Percentiles rank a stretch among this genome's conserved stretches.
phyloP scores from a whole-genome alignment of 192 early-diverging fungal species.

The Umbelopsis sp. region DNA sequence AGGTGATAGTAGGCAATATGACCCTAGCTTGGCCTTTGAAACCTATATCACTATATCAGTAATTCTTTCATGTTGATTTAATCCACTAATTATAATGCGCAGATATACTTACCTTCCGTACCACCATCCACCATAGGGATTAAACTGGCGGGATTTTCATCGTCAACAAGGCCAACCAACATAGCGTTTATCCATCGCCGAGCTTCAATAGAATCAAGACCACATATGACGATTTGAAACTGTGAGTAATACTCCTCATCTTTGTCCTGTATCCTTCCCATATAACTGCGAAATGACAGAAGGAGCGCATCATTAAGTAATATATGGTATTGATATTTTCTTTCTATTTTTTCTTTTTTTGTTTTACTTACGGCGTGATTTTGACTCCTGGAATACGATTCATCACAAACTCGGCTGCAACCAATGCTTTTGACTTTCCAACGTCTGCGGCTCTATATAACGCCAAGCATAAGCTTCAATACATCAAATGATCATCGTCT shows the following conservation, averaged over 20 bases:
- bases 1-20: conserved; percentile 81
- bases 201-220: conserved; percentile 94
- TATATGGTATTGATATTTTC: too few species aligned
- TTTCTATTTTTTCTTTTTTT: not conserved
- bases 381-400: conserved; percentile 65
- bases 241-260: conserved; percentile 89
- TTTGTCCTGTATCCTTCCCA: conserved; percentile 96
- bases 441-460: conserved; percentile 62
- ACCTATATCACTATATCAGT: conserved; percentile 42
- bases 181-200: conserved; percentile 97
- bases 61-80: not conserved
- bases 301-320: too few species aligned
- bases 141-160: conserved; percentile 70
- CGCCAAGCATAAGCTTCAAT: not conserved
- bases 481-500: too few species aligned
- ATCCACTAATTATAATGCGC: too few species aligned
- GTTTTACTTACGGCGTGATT: conserved; percentile 62
- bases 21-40: conserved; percentile 95
- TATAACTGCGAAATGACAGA: conserved; percentile 47
- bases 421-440: conserved; percentile 76
- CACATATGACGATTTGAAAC: conserved; percentile 89
- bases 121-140: conserved; percentile 95
- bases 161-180: conserved; percentile 73
- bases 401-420: conserved; percentile 77
- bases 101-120: conserved; percentile 84